phyloP scores from a whole-genome alignment of 257 asterid genomes.

The Scutellaria barbata region DNA sequence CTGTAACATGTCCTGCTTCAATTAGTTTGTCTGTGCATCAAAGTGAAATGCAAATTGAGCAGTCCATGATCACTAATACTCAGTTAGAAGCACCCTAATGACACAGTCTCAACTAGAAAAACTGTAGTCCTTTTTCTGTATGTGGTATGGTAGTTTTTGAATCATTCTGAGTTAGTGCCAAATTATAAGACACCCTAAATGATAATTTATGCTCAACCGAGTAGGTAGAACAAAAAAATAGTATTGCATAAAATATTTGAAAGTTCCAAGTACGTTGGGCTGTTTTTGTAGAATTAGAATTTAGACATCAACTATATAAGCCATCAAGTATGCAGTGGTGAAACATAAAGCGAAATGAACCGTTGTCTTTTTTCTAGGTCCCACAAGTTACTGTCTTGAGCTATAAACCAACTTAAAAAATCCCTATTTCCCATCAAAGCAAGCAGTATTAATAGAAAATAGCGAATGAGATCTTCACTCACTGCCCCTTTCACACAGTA shows the following conservation, averaged over 20 bases:
- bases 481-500: background rate
- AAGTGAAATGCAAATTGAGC: slow-evolving; percentile 10
- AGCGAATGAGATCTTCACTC: background rate
- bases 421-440: background rate
- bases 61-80: background rate
- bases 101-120: slow-evolving; percentile 13
- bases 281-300: background rate
- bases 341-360: background rate
- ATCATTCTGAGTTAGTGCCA: background rate
- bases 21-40: slow-evolving; percentile 23
- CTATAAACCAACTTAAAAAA: background rate
- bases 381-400: background rate
- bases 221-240: background rate
- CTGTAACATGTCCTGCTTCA: slow-evolving; percentile 48
- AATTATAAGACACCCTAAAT: background rate
- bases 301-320: background rate
- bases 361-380: background rate
- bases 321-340: slow-evolving; percentile 23
- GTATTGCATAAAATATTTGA: background rate
- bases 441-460: slow-evolving; percentile 6
- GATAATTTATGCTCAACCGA: background rate
- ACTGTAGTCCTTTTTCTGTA: slow-evolving; percentile 8
- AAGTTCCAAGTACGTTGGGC: slow-evolving; percentile 4
- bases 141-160: slow-evolving; percentile 6
- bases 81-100: slow-evolving; percentile 15